Evolutionary conservation across 1,139 yeast species (phyloP).

Genomic region (Hanseniaspora sp.): DNA sequence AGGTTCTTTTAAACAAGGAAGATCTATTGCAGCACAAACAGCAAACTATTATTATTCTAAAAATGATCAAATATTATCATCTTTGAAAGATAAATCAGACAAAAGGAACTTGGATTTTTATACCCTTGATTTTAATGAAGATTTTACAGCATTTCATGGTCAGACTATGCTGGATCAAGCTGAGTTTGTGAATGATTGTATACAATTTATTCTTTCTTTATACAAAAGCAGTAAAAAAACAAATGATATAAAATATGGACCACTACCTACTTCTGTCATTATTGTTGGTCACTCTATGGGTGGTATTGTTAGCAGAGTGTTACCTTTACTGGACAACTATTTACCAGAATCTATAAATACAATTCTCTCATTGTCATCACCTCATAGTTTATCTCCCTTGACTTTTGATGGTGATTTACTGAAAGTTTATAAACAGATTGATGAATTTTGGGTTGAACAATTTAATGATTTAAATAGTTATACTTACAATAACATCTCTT

Average conservation of each 20-base stretch:
- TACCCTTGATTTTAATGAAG: conserved; percentile 89
- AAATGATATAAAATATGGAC: conserved; percentile 16
- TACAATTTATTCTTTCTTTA: conserved; percentile 57
- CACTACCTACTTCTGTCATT: conserved; percentile 58
- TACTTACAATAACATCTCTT: conserved; percentile 37
- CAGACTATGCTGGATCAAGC: conserved; percentile 89
- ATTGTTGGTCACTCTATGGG: conserved; percentile 95
- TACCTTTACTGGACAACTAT: conserved; percentile 72
- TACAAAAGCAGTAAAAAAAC: conserved; percentile 35
- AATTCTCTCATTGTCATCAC: conserved; percentile 78
- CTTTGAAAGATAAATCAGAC: background rate
- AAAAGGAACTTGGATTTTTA: conserved; percentile 58
- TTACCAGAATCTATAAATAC: conserved; percentile 63
- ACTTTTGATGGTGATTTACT: conserved; percentile 86
- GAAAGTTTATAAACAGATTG: conserved; percentile 60
- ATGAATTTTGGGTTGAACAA: conserved; percentile 70
- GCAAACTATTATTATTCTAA: conserved; percentile 37
- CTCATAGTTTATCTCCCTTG: conserved; percentile 89
- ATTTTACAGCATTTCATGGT: conserved; percentile 93
- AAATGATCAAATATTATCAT: background rate
- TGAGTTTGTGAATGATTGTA: conserved; percentile 81
- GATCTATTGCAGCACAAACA: conserved; percentile 80
- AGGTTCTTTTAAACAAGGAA: conserved; percentile 79
- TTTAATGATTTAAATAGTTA: conserved; percentile 30
- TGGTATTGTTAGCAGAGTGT: conserved; percentile 77